Evolutionary conservation across 2,329 filamentous ascomycete species (phyloP).

Genomic region (Ilyonectria destructans): DNA sequence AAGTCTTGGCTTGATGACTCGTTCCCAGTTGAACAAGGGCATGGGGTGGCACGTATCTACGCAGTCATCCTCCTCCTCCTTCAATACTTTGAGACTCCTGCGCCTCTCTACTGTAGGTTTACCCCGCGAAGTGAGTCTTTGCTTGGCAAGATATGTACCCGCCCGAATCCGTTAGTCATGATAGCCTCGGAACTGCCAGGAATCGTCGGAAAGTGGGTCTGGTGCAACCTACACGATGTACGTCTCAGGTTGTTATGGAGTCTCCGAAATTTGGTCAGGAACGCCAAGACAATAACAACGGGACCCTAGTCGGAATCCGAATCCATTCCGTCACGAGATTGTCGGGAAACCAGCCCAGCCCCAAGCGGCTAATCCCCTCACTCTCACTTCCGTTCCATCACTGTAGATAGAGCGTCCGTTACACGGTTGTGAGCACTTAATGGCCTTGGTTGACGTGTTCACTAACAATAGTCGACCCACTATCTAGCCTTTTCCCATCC

Average conservation of each 20-base stretch:
- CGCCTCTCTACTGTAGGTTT: too few relatives aligned
- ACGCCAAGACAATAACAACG: neutral
- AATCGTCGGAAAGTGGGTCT: neutral
- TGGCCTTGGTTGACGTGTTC: neutral
- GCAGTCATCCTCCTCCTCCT: too few relatives aligned
- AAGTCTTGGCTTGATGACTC: too few relatives aligned
- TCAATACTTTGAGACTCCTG: too few relatives aligned
- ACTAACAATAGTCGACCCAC: neutral
- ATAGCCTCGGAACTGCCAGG: neutral
- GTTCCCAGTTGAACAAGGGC: too few relatives aligned
- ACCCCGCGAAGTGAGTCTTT: too few relatives aligned
- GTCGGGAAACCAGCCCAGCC: too few relatives aligned
- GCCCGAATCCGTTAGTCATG: neutral
- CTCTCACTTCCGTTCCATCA: too few relatives aligned
- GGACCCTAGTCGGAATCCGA: neutral
- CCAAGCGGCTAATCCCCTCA: neutral
- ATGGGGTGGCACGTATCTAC: too few relatives aligned
- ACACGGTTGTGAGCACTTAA: neutral
- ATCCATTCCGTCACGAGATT: neutral
- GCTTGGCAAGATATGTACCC: neutral
- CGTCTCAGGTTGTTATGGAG: neutral
- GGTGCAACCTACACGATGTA: neutral
- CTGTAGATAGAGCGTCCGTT: too few relatives aligned
- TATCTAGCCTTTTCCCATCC: neutral
- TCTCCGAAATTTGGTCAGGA: neutral